Evolutionary conservation across 805 yeast genomes (phyloP).

Genomic region (Metschnikowia continentalis): DNA sequence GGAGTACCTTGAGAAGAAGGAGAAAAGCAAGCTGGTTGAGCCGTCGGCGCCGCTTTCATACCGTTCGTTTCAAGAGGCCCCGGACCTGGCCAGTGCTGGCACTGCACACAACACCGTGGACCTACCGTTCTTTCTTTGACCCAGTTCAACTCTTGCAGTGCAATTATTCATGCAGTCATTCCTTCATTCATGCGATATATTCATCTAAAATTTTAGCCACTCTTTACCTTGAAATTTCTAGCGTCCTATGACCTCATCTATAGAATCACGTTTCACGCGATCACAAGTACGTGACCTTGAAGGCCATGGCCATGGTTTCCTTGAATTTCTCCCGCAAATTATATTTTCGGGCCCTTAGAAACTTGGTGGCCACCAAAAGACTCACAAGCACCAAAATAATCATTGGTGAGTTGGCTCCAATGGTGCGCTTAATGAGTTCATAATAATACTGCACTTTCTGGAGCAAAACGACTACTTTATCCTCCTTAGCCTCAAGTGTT

Average conservation of each 20-base stretch:
- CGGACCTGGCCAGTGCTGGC: neutral
- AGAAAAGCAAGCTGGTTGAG: neutral
- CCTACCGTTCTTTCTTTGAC: conserved; percentile 38
- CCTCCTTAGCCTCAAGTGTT: neutral
- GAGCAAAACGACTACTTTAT: conserved; percentile 1
- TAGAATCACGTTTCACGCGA: too few relatives aligned
- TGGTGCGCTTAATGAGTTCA: conserved; percentile 19
- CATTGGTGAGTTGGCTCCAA: conserved; percentile 28
- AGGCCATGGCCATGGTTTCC: conserved; percentile 42
- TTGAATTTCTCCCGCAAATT: conserved; percentile 27
- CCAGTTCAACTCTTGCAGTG: too few relatives aligned
- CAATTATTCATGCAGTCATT: neutral
- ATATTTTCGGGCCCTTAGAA: conserved; percentile 22
- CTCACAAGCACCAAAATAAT: conserved; percentile 22
- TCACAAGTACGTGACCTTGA: conserved; percentile 35
- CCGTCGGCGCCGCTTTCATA: conserved; percentile 8
- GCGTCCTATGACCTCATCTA: too few relatives aligned
- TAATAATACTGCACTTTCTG: conserved; percentile 1
- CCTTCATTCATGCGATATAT: neutral
- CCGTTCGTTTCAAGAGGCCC: conserved; percentile 7
- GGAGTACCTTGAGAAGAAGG: conserved; percentile 3
- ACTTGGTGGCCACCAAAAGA: conserved; percentile 19
- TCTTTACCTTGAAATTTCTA: neutral
- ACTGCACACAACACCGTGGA: conserved; percentile 26
- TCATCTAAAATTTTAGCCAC: neutral